Base-by-base conservation (phyloP, 2,329 filamentous ascomycete genomes). In the Aspergillus calidoustus region DNA sequence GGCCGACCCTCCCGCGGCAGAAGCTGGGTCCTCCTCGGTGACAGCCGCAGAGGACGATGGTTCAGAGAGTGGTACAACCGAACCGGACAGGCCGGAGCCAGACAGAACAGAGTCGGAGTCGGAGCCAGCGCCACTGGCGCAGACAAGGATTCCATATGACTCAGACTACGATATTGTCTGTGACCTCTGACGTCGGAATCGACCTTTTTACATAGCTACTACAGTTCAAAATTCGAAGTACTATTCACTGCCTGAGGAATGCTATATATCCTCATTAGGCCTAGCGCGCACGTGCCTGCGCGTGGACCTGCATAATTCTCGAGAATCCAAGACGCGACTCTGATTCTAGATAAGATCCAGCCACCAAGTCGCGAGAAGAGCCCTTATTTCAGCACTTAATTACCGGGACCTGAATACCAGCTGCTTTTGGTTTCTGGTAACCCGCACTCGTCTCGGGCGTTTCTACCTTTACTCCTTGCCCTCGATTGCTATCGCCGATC, bases 91-190 rank as follows among this genome's bases (percentile, higher is more conserved):
- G 15, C 13, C 38, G 25, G 31, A 15, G 17, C 22, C 53, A 48
- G 43, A 17, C 25, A 25, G 25, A 31, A 52, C 9, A 30, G 13
- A 22, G 6, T 31, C 48, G n/a, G 49, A 51, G n/a, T 0, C 19
- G 6, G 47, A 19, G 47, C 47, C 47, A 46, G 47, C 6, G 7
- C 49, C 38, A 15, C 30, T 43, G 5, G 34, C 50, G n/a, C 62
- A 64, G 23, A 67, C 64, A 9, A 62, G 48, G 23, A 64, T 69
- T 4, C 58, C 60, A 5, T 67, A 68, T 53, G 65, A 69, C 60
- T 57, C 57, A 8, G 62, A 69, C n/a, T 69, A 63, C 43, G 66
- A 69, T 43, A 44, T 68, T 43, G 53, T 68, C 17, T 69, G 64
- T 19, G 68, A 70, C 57, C 47, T 68, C 6, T 62, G 38, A 57